These are phyloP conservation scores for Hyparrhenia diplandra DNA, from an alignment of 176 grass and related monocot genomes.

Conservation along the genomic window DNA sequence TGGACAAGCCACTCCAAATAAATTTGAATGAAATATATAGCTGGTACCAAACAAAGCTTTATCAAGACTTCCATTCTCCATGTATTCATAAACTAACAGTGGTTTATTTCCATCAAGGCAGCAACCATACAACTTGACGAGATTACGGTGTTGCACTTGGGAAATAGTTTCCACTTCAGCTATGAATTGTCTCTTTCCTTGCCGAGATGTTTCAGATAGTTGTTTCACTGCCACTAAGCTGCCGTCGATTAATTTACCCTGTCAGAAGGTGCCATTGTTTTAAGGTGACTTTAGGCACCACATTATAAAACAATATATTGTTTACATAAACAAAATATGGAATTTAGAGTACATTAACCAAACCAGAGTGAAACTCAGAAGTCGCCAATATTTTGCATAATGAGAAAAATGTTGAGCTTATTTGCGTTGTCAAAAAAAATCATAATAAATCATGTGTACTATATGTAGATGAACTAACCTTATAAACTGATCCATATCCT, in stretches of 20 bases:
- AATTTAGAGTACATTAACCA: background rate
- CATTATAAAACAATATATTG: background rate
- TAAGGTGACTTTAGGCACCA: slow-evolving; percentile 32
- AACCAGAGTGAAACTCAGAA: background rate
- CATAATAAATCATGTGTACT: background rate
- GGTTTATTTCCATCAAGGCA: slow-evolving; percentile 69
- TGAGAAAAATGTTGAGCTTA: too few relatives aligned
- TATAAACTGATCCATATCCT: slow-evolving; percentile 80
- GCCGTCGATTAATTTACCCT: slow-evolving; percentile 69
- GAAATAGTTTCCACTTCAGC: slow-evolving; percentile 89
- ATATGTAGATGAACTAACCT: slow-evolving; percentile 26
- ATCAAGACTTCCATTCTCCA: slow-evolving; percentile 84
- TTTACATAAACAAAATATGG: too few relatives aligned
- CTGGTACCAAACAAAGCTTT: slow-evolving; percentile 47
- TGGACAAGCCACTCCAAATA: background rate
- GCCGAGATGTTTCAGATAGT: slow-evolving; percentile 57
- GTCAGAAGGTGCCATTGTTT: background rate
- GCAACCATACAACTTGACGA: slow-evolving; percentile 83
- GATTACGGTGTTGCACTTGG: slow-evolving; percentile 76
- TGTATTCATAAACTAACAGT: slow-evolving; percentile 79
- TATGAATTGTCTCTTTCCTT: slow-evolving; percentile 67
- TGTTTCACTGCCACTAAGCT: slow-evolving; percentile 72
- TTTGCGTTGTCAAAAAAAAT: too few relatives aligned
- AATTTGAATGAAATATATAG: background rate
- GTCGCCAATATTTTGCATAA: too few relatives aligned